Evolutionary conservation across 306 rosid genomes (phyloP).

Genomic region (Hippophae tibetana): DNA sequence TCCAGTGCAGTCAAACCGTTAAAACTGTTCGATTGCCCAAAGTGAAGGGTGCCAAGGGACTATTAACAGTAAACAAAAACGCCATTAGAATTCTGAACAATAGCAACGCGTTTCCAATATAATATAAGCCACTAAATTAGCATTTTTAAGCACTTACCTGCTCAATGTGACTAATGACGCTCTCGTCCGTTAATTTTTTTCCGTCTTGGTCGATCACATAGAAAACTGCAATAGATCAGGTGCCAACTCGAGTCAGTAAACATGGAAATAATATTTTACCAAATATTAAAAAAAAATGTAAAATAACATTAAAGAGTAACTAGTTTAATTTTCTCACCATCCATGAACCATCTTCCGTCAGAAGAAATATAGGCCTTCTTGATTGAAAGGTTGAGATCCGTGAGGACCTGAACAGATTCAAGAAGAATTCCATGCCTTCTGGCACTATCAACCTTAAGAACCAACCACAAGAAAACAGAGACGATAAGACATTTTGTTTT

Average conservation of each 20-base stretch:
- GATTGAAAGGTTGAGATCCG: constrained; percentile 69
- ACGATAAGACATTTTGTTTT: neutral
- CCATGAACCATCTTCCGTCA: constrained; percentile 97
- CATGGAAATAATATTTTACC: too few relatives aligned
- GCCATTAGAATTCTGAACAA: constrained; percentile 4
- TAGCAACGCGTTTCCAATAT: neutral
- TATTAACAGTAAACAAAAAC: constrained; percentile 7
- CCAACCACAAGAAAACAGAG: constrained; percentile 7
- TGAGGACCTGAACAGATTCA: constrained; percentile 81
- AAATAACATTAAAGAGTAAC: neutral
- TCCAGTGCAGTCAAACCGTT: constrained; percentile 64
- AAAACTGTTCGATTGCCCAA: constrained; percentile 24
- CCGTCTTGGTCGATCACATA: constrained; percentile 79
- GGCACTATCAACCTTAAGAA: constrained; percentile 77
- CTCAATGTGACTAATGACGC: constrained; percentile 60
- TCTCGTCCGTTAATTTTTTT: constrained; percentile 69
- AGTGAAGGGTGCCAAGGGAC: constrained; percentile 70
- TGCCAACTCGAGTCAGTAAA: neutral
- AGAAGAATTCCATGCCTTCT: constrained; percentile 81
- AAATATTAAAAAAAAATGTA: neutral
- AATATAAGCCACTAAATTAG: neutral
- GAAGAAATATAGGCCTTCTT: constrained; percentile 89
- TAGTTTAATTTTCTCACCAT: constrained; percentile 38
- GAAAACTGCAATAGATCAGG: constrained; percentile 47
- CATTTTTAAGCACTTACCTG: constrained; percentile 42